Conservation (phyloP, 2,329 filamentous ascomycete species). For the Coniochaeta ligniaria region DNA sequence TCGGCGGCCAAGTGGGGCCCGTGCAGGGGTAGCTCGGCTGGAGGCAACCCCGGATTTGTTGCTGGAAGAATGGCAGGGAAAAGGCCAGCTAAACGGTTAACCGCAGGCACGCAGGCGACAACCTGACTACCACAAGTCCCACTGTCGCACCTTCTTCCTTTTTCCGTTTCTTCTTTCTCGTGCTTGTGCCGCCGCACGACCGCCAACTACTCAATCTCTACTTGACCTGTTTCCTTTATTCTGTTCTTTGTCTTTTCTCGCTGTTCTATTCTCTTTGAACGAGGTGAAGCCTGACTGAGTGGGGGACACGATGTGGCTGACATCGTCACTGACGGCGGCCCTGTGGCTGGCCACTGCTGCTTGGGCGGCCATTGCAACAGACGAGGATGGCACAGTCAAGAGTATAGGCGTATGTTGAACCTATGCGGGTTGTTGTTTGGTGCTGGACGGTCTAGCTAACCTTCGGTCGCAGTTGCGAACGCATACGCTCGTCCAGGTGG, state of each 20-base stretch:
- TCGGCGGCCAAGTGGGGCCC: background rate
- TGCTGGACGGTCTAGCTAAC: constrained; percentile 8
- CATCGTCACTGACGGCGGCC: constrained; percentile 33
- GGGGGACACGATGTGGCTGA: constrained; percentile 34
- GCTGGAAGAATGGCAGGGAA: background rate
- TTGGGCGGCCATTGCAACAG: constrained; percentile 40
- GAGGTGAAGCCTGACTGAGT: background rate
- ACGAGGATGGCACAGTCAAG: constrained; percentile 38
- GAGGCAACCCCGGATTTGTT: constrained; percentile 5
- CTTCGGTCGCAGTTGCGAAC: constrained; percentile 61
- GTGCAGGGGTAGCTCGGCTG: background rate
- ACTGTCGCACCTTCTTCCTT: background rate
- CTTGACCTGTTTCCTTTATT: constrained; percentile 2
- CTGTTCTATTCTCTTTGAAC: background rate
- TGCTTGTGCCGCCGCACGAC: constrained; percentile 1
- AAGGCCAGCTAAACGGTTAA: constrained; percentile 12
- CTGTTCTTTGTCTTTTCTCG: constrained; percentile 5
- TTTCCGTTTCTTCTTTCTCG: constrained; percentile 1
- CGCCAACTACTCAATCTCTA: background rate
- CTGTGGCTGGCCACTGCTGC: constrained; percentile 42
- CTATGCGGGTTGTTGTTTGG: background rate
- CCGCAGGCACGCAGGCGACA: background rate
- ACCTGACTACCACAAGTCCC: too few species aligned
- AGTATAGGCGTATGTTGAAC: constrained; percentile 38
- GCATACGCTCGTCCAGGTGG: constrained; percentile 73